phyloP scores from a whole-genome alignment of 2,329 filamentous ascomycete species.

The Bimuria novae-zelandiae region DNA sequence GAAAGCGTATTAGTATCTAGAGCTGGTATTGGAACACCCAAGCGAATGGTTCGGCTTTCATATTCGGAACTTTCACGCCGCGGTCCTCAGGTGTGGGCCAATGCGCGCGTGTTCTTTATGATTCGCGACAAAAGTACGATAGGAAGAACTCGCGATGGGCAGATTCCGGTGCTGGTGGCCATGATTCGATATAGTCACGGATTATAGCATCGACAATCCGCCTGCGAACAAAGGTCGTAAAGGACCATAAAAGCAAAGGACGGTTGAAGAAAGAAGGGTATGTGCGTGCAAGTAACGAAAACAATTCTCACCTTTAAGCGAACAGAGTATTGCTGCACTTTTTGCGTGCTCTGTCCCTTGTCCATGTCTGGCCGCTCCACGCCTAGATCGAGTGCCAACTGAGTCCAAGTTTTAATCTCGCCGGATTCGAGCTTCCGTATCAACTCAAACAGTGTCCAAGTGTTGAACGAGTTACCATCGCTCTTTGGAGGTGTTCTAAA shows the following conservation, averaged over 20 bases:
- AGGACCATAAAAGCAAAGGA: background rate
- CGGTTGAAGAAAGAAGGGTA: background rate
- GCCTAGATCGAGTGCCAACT: slow-evolving; percentile 83
- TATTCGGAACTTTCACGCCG: slow-evolving; percentile 1
- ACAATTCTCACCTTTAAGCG: slow-evolving; percentile 72
- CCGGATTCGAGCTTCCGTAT: slow-evolving; percentile 78
- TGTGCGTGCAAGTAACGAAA: background rate
- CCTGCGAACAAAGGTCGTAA: background rate
- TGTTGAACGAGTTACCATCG: slow-evolving; percentile 83
- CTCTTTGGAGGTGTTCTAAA: slow-evolving; percentile 84
- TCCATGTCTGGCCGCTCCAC: slow-evolving; percentile 81
- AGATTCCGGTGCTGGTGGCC: background rate
- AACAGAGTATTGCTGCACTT: slow-evolving; percentile 93
- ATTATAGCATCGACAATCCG: background rate
- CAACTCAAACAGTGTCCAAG: slow-evolving; percentile 75
- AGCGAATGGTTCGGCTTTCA: background rate
- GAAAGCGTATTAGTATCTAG: background rate
- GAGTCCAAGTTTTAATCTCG: slow-evolving; percentile 91
- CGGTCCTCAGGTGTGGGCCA: too few species aligned
- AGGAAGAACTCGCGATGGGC: background rate
- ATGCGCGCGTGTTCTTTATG: too few species aligned
- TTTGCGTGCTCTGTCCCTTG: slow-evolving; percentile 88
- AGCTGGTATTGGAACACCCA: background rate
- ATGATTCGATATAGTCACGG: background rate
- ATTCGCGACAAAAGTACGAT: too few species aligned